Evolutionary conservation across 306 rosid genomes (phyloP), one percentile per base, ranked within the genome.

Genomic region (Castanopsis chinensis): DNA sequence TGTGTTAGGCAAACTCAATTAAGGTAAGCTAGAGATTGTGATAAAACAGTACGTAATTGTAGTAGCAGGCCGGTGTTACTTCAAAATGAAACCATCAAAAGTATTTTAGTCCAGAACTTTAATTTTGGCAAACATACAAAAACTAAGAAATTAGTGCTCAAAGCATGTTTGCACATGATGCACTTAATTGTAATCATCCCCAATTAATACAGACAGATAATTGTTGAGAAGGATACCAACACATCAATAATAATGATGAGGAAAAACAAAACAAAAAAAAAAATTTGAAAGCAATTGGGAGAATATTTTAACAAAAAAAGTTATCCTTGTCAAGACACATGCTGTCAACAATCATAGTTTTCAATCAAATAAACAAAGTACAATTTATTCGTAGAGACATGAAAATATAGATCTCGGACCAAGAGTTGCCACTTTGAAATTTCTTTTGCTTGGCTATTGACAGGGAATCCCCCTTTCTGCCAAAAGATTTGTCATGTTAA

Each of bases 391-490:
- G 15, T 25, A 58, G 4, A 10, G 23, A 58, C 11, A 21, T 25
- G 25, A 58, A 58, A 68, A 67, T 69, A 51, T 51, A 68, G 58
- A 72, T 78, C 60, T 75, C 52, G 59, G 65, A 69, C 51, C 71
- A 68, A 78, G 83, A 41, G 70, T 79, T 60, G 28, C 51, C 35
- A 20, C 64, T 56, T 77, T 28, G 64, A 58, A 6, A 58, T 11
- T 58, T 49, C 53, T 49, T 49, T 49, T 49, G 53, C 53, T 49
- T 49, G 15, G 83, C 71, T 17, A 43, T 76, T 77, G 82, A 28
- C 77, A 65, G 33, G 78, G 79, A 72, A 80, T 79, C 49, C 71
- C 68, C 82, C 56, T 74, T 73, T 76, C 77, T 76, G 77, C 58
- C 74, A 72, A 76, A 81, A 57, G 76, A 25, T 76, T 73, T 76